These are phyloP conservation scores for Trametes hirsuta DNA, from an alignment of 1,284 basidiomycete genomes.

Conservation along the genomic window DNA sequence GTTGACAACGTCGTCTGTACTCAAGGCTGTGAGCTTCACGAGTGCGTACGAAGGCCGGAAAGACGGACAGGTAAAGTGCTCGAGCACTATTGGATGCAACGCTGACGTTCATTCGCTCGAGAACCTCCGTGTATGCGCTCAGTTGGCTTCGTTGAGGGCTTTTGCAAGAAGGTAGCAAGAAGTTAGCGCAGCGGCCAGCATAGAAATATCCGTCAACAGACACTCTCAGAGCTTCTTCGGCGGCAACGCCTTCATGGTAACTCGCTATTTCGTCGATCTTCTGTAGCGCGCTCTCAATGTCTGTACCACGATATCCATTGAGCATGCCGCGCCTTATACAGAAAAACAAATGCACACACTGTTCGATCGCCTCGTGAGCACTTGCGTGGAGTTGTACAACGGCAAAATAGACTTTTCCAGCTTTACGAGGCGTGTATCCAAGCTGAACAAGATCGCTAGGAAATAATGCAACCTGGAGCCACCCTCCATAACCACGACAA, in stretches of 20 bases:
- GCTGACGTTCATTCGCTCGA: constrained; percentile 75
- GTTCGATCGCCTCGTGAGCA: constrained; percentile 67
- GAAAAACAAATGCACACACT: constrained; percentile 48
- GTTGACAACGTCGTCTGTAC: constrained; percentile 67
- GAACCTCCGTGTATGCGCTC: constrained; percentile 63
- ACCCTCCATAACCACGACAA: not conserved
- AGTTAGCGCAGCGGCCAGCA: not conserved
- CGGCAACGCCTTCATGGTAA: constrained; percentile 74
- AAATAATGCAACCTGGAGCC: constrained; percentile 8
- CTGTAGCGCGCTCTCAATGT: constrained; percentile 75
- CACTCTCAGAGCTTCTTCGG: constrained; percentile 78
- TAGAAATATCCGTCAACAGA: constrained; percentile 30
- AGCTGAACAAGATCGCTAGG: constrained; percentile 75
- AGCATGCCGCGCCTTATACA: not conserved
- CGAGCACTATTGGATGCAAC: constrained; percentile 74
- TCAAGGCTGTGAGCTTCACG: not conserved
- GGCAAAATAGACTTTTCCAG: constrained; percentile 82
- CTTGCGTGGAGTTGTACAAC: constrained; percentile 72
- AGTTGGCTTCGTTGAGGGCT: constrained; percentile 74
- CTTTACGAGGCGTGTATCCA: constrained; percentile 75
- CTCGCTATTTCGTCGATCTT: constrained; percentile 80
- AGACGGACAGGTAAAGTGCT: constrained; percentile 72
- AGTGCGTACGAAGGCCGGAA: not conserved
- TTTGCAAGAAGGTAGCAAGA: not conserved
- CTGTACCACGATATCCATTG: constrained; percentile 39